These are phyloP conservation scores for Aspergillus pseudoglaucus DNA, from an alignment of 2,329 filamentous ascomycete species.

Conservation along the genomic window DNA sequence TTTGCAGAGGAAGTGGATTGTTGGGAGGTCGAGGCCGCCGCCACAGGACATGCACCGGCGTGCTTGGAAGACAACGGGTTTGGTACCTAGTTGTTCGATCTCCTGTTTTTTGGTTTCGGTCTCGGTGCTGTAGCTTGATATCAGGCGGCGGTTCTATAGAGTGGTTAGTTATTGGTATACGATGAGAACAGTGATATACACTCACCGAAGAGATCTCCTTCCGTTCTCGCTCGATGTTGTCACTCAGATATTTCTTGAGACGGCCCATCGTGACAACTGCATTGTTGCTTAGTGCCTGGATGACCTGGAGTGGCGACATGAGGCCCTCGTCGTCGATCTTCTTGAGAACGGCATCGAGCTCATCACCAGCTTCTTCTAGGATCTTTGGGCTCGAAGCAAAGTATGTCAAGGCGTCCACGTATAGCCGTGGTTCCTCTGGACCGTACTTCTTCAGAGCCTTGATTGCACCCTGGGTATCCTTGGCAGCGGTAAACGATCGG, in stretches of 20 bases:
- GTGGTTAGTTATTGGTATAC: constrained; percentile 6
- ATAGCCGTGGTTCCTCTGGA: constrained; percentile 80
- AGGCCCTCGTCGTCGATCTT: constrained; percentile 86
- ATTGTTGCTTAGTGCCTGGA: constrained; percentile 76
- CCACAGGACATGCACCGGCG: constrained; percentile 81
- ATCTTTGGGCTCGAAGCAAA: constrained; percentile 79
- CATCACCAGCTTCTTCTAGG: constrained; percentile 79
- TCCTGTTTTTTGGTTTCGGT: constrained; percentile 74
- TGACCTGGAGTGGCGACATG: constrained; percentile 93
- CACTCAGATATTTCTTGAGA: constrained; percentile 84
- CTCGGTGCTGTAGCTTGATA: constrained; percentile 75
- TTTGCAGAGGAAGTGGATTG: constrained; percentile 93
- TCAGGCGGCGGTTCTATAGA: constrained; percentile 67
- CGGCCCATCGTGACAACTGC: constrained; percentile 94
- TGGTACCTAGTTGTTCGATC: constrained; percentile 66
- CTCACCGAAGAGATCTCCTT: constrained; percentile 66
- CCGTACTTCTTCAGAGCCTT: constrained; percentile 88
- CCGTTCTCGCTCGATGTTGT: constrained; percentile 82
- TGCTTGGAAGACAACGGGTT: constrained; percentile 84
- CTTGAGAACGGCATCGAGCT: constrained; percentile 70
- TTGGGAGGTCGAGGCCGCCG: constrained; percentile 72
- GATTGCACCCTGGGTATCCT: constrained; percentile 85
- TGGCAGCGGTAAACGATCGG: constrained; percentile 85
- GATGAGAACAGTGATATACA: not conserved
- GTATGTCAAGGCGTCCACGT: constrained; percentile 86